These are phyloP conservation scores for Gynochthodes officinalis DNA, from an alignment of 257 asterid genomes.

Conservation along the genomic window DNA sequence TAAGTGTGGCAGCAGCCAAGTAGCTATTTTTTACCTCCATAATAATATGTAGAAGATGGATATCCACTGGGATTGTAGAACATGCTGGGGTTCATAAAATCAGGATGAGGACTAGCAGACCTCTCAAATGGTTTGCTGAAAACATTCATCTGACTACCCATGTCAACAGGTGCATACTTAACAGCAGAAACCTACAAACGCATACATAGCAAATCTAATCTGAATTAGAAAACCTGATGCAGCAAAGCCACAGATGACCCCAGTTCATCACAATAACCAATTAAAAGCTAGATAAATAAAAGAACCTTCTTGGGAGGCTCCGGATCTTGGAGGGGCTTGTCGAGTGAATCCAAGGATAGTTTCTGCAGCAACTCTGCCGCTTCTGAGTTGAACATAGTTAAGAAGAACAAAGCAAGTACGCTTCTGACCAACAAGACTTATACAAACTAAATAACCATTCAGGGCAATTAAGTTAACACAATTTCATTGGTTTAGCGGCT, in stretches of 20 bases:
- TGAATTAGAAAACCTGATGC: background rate
- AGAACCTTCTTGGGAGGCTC: conserved; percentile 31
- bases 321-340: conserved; percentile 28
- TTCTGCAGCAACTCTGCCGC: conserved; percentile 40
- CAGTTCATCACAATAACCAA: background rate
- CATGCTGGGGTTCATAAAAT: conserved; percentile 33
- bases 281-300: background rate
- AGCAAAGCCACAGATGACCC: background rate
- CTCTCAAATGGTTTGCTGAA: conserved; percentile 29
- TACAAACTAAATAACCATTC: background rate
- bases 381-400: conserved; percentile 19
- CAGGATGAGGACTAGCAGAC: conserved; percentile 28
- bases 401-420: background rate
- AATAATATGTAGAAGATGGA: conserved; percentile 36
- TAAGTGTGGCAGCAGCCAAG: background rate
- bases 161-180: conserved; percentile 29
- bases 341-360: conserved; percentile 29
- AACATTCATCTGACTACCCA: conserved; percentile 26
- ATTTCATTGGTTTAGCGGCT: background rate
- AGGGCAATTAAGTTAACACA: background rate
- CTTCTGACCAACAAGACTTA: no score
- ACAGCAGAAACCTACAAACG: conserved; percentile 20
- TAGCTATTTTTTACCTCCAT: conserved; percentile 28
- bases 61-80: conserved; percentile 28
- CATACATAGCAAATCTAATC: background rate